phyloP scores from a whole-genome alignment of 208 protist species.

The Acanthamoeba rhysodes region DNA sequence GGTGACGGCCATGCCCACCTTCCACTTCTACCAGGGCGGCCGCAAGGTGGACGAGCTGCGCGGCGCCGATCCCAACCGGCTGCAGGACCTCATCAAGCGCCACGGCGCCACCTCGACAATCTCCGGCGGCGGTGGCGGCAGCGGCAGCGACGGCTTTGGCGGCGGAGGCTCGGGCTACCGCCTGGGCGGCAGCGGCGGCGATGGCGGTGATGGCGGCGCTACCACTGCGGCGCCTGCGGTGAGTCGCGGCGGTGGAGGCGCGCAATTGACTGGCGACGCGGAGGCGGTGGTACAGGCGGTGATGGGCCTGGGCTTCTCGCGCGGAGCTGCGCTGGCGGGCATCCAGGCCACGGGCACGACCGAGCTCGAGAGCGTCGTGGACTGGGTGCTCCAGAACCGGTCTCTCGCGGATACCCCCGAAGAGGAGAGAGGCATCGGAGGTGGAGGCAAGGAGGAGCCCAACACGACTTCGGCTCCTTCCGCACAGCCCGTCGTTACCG shows the following conservation, averaged over 20 bases:
- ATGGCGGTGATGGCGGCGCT: background rate
- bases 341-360: background rate
- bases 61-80: slow-evolving; percentile 67
- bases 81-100: slow-evolving; percentile 69
- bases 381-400: slow-evolving; percentile 27
- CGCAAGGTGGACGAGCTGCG: slow-evolving; percentile 72
- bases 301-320: slow-evolving; percentile 39
- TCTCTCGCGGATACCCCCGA: background rate
- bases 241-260: background rate
- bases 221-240: background rate
- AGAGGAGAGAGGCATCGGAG: no score
- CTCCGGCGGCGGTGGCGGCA: background rate
- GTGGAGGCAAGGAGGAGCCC: background rate
- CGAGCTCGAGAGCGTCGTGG: background rate
- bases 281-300: background rate
- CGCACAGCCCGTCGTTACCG: background rate
- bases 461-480: background rate
- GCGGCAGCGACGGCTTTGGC: background rate
- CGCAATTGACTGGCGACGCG: background rate
- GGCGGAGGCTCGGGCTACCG: slow-evolving; percentile 17
- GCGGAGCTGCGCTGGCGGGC: background rate
- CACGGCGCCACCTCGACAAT: slow-evolving; percentile 30
- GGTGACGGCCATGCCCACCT: slow-evolving; percentile 79
- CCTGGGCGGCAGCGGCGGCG: no score
- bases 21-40: slow-evolving; percentile 78